These are phyloP conservation scores for Cyberlindnera galapagoensis DNA, from an alignment of 805 yeast species.

Conservation along the genomic window DNA sequence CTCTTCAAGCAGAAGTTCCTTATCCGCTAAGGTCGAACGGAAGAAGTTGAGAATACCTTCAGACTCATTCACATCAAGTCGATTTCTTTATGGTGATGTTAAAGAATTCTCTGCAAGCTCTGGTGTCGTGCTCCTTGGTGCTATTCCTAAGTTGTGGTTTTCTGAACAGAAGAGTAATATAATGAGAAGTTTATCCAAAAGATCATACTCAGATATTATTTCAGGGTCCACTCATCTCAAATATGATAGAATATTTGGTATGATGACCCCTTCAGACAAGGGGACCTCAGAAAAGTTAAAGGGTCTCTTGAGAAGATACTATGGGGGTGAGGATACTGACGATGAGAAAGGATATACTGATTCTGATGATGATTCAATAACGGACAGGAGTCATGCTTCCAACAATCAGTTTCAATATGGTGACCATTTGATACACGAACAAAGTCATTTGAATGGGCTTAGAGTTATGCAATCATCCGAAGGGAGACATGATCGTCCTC, in stretches of 20 bases:
- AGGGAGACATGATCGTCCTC: too few relatives aligned
- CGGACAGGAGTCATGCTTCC: neutral
- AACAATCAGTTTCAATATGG: neutral
- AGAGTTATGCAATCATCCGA: too few relatives aligned
- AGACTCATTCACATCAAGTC: conserved; percentile 59
- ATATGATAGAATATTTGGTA: neutral
- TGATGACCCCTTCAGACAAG: neutral
- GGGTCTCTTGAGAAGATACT: conserved; percentile 6
- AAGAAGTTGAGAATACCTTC: too few relatives aligned
- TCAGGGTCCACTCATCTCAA: neutral
- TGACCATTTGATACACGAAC: neutral
- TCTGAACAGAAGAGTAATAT: conserved; percentile 28
- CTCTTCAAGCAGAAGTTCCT: too few relatives aligned
- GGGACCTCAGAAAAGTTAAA: conserved; percentile 3
- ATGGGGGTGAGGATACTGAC: conserved; percentile 3
- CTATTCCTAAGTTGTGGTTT: conserved; percentile 52
- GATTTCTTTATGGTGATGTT: conserved; percentile 48
- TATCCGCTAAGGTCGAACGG: too few relatives aligned
- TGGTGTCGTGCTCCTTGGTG: conserved; percentile 46
- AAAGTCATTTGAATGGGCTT: too few relatives aligned
- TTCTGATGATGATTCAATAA: conserved; percentile 3
- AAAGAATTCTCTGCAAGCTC: conserved; percentile 42
- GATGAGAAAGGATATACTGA: too few relatives aligned
- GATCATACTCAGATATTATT: conserved; percentile 1
- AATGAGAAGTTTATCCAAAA: conserved; percentile 15